phyloP scores from a whole-genome alignment of 768 basidiomycete genomes.

The Rhizopogon sp. region DNA sequence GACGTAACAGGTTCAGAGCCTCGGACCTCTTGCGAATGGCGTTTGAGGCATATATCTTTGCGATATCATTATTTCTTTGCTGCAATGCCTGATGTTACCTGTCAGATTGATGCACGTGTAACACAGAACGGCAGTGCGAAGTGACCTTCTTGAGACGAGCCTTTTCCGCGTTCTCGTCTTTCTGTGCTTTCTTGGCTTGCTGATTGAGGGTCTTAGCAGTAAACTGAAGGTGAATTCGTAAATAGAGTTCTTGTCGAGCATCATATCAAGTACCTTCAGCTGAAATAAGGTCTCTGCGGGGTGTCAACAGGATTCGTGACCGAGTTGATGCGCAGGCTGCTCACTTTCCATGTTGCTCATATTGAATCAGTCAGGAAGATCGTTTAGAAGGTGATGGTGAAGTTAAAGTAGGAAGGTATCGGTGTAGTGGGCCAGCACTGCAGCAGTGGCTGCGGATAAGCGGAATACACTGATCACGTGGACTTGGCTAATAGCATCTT shows the following conservation, averaged over 20 bases:
- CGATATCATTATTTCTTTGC: constrained; percentile 95
- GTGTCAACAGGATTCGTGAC: constrained; percentile 24
- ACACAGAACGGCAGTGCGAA: not conserved
- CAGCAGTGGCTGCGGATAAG: not conserved
- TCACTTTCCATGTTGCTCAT: constrained; percentile 91
- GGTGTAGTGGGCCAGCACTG: too few species aligned
- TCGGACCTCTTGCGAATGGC: constrained; percentile 99
- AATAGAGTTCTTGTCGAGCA: constrained; percentile 10
- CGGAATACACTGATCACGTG: not conserved
- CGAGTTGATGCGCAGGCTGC: constrained; percentile 21
- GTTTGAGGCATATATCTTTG: constrained; percentile 96
- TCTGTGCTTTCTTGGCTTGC: constrained; percentile 97
- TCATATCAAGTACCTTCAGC: constrained; percentile 66
- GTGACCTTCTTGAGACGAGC: constrained; percentile 86
- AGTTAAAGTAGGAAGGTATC: not conserved
- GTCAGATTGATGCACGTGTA: not conserved
- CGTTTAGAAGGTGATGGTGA: not conserved
- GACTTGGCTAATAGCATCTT: not conserved
- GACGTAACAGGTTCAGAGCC: constrained; percentile 81
- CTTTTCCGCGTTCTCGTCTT: constrained; percentile 90
- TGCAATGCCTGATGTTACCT: constrained; percentile 68
- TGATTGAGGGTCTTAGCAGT: constrained; percentile 93
- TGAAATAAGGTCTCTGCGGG: constrained; percentile 92
- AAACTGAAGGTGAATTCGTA: constrained; percentile 52
- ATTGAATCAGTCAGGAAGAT: not conserved